Base-by-base conservation (phyloP, 495 filamentous ascomycete genomes). In the Oleoguttula mirabilis region DNA sequence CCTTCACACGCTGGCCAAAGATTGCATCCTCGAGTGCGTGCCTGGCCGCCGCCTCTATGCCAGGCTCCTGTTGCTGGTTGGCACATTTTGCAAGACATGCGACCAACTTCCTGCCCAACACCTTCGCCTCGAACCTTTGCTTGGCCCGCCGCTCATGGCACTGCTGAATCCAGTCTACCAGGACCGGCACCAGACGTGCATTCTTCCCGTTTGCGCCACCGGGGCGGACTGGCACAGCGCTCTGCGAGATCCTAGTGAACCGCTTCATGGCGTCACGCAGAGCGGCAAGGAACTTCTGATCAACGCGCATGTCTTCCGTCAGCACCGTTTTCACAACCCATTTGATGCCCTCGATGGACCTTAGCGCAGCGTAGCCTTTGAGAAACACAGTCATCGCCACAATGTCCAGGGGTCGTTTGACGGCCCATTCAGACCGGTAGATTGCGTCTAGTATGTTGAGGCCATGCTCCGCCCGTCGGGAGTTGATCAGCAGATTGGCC, bases 341-440 rank as follows among this genome's bases (percentile, higher is more conserved):
- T 27, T 39, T 17, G 16, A 57, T 23, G 17, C 54, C 54, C n/a
- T 24, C 5, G 2, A 50, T 3, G 19, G 39, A 19, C 3, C 38
- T 15, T 5, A 51, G 10, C 7, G 22, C 30, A 12, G 28, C 27
- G 33, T 54, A 55, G 25, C 36, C 51, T 21, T 46, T 28, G 14
- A 57, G 11, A 30, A 46, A 46, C 4, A 50, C 27, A 1, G 54
- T 41, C 43, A 54, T 48, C n/a, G 41, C 51, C 3, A 32, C 42
- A 24, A 40, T 52, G 23, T 48, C 40, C 14, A 52, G 17, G 12
- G 51, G 44, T 1, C 14, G 15, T 20, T 38, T 17, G 4, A 24
- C 15, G 19, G 47, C 47, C 31, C 23, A 43, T 19, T 41, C 22
- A 8, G 51, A 49, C 4, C 37, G 11, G 34, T 33, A 46, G 12